Evolutionary conservation across 805 yeast species (phyloP).

Genomic region (Wickerhamomyces chambardii): DNA sequence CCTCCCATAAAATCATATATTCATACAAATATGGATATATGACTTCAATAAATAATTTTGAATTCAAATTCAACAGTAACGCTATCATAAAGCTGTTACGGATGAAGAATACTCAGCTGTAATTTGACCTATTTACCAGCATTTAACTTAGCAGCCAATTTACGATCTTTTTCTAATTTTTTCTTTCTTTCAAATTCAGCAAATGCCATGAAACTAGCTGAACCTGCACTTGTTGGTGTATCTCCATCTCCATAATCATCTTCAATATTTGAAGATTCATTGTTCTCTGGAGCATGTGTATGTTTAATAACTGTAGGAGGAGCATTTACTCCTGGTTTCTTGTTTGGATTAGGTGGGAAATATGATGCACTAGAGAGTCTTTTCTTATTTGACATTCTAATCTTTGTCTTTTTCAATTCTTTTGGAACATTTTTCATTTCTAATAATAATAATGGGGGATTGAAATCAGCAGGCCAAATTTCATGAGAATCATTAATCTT

Average conservation of each 20-base stretch:
- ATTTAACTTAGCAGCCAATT: constrained; percentile 6
- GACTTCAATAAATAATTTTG: no score
- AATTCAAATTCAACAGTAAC: no score
- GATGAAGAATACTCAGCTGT: no score
- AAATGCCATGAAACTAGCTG: constrained; percentile 70
- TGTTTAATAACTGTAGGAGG: constrained; percentile 1
- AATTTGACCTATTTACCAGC: neutral
- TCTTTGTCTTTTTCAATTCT: constrained; percentile 21
- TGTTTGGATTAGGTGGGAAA: constrained; percentile 21
- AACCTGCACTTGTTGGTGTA: constrained; percentile 48
- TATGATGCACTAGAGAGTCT: constrained; percentile 17
- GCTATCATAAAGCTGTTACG: no score
- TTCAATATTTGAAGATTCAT: constrained; percentile 13
- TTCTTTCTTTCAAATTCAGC: constrained; percentile 69
- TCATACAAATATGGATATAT: no score
- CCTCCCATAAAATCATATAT: no score
- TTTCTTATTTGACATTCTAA: constrained; percentile 13
- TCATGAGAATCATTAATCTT: constrained; percentile 30
- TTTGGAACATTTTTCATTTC: constrained; percentile 34
- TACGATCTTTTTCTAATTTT: constrained; percentile 5
- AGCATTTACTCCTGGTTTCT: constrained; percentile 17
- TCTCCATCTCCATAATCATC: constrained; percentile 27
- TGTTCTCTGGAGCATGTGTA: constrained; percentile 4
- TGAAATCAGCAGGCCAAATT: constrained; percentile 58
- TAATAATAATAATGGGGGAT: constrained; percentile 40